A percentile compares a stretch with the other conserved stretches of the same genome.
Conservation (phyloP, 805 yeast genomes). For the Candida mattraensis region DNA sequence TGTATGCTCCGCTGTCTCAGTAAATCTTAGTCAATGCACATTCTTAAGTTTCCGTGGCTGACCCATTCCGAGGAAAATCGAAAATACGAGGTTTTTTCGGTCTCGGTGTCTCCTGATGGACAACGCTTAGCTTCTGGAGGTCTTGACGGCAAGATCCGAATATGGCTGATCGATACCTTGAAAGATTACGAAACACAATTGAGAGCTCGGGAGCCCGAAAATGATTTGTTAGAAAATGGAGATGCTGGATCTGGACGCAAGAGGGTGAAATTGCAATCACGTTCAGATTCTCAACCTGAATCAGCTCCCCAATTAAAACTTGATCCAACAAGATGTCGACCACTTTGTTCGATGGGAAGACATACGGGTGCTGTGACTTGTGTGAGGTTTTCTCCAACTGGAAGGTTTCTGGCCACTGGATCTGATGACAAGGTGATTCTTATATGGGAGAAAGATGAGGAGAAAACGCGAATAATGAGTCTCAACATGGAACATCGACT, state of each 20-base stretch:
- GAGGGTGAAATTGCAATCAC: slow-evolving; percentile 5
- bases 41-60: slow-evolving; percentile 72
- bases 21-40: slow-evolving; percentile 44
- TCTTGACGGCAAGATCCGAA: slow-evolving; percentile 83
- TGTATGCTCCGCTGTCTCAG: too few relatives aligned
- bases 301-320: slow-evolving; percentile 13
- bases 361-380: slow-evolving; percentile 97
- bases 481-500: slow-evolving; percentile 29
- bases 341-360: slow-evolving; percentile 87
- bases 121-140: slow-evolving; percentile 91
- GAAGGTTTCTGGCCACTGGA: slow-evolving; percentile 88
- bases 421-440: slow-evolving; percentile 90
- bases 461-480: slow-evolving; percentile 42
- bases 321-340: slow-evolving; percentile 43
- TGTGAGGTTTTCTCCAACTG: slow-evolving; percentile 89
- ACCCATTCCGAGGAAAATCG: slow-evolving; percentile 75
- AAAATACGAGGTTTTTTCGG: slow-evolving; percentile 81
- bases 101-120: slow-evolving; percentile 80
- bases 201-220: slow-evolving; percentile 21
- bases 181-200: slow-evolving; percentile 36
- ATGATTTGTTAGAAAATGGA: slow-evolving; percentile 8
- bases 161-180: slow-evolving; percentile 74
- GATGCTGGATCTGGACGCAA: slow-evolving; percentile 13
- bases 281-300: slow-evolving; percentile 3
- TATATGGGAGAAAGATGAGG: slow-evolving; percentile 92